These are phyloP conservation scores for Vaccinium darrowii DNA, from an alignment of 148 eudicot genomes.

Conservation along the genomic window DNA sequence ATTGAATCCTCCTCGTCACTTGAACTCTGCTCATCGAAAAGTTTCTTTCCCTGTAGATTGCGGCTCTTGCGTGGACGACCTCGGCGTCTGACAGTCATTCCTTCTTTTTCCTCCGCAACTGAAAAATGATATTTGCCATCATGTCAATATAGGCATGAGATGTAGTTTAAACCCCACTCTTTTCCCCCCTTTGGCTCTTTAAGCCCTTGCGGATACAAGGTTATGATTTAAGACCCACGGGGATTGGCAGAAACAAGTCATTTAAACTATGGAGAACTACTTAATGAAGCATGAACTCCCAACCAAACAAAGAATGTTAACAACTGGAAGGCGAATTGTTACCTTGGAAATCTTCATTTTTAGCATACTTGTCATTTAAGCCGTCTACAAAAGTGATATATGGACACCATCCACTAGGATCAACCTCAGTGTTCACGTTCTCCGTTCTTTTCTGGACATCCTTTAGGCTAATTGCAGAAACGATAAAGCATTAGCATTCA, in stretches of 20 bases:
- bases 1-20: slow-evolving; percentile 88
- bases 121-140: slow-evolving; percentile 20
- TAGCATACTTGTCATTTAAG: slow-evolving; percentile 71
- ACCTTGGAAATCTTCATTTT: slow-evolving; percentile 72
- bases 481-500: slow-evolving; percentile 11
- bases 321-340: background rate
- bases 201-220: too few relatives aligned
- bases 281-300: background rate
- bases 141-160: slow-evolving; percentile 13
- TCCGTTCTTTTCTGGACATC: slow-evolving; percentile 61
- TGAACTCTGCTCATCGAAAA: slow-evolving; percentile 79
- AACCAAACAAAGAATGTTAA: background rate
- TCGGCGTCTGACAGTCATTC: slow-evolving; percentile 57
- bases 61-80: slow-evolving; percentile 72
- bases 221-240: background rate
- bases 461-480: slow-evolving; percentile 46
- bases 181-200: background rate
- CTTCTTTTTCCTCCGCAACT: slow-evolving; percentile 72
- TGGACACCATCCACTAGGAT: slow-evolving; percentile 95
- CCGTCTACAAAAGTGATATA: slow-evolving; percentile 62
- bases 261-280: background rate
- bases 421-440: slow-evolving; percentile 74
- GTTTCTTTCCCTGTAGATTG: slow-evolving; percentile 69
- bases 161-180: background rate
- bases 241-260: background rate